phyloP scores from a whole-genome alignment of 768 basidiomycete genomes.

The Lactarius psammicola region DNA sequence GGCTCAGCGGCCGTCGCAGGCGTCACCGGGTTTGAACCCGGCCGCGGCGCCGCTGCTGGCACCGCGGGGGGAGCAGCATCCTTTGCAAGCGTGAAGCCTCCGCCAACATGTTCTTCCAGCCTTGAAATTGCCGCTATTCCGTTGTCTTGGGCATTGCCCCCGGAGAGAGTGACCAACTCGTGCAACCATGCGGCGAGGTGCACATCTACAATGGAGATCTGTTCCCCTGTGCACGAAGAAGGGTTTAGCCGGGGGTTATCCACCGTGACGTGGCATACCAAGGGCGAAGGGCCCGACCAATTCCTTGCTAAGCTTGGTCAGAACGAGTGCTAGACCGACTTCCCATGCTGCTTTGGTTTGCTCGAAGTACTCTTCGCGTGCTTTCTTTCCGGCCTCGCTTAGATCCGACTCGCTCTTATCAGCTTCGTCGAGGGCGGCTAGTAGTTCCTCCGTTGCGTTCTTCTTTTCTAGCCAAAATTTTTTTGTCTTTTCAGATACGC shows the following conservation, averaged over 20 bases:
- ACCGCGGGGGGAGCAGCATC: slow-evolving; percentile 6
- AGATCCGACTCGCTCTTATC: slow-evolving; percentile 42
- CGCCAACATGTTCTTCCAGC: slow-evolving; percentile 53
- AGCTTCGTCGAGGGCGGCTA: slow-evolving; percentile 48
- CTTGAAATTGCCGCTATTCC: slow-evolving; percentile 51
- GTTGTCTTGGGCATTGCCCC: slow-evolving; percentile 50
- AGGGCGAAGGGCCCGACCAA: slow-evolving; percentile 63
- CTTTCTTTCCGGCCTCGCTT: slow-evolving; percentile 39
- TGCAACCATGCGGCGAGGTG: slow-evolving; percentile 78
- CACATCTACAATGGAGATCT: slow-evolving; percentile 76
- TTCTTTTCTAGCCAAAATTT: slow-evolving; percentile 60
- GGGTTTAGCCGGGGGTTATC: neutral
- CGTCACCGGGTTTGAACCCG: slow-evolving; percentile 15
- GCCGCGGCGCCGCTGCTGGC: slow-evolving; percentile 29
- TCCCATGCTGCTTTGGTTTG: slow-evolving; percentile 56
- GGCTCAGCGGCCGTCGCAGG: neutral
- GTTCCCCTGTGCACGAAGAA: slow-evolving; percentile 59
- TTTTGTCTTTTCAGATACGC: slow-evolving; percentile 61
- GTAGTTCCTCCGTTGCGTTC: slow-evolving; percentile 42
- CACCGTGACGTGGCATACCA: slow-evolving; percentile 44
- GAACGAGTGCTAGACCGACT: slow-evolving; percentile 43
- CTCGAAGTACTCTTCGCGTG: slow-evolving; percentile 51
- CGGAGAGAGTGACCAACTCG: slow-evolving; percentile 55
- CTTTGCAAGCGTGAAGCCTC: slow-evolving; percentile 43
- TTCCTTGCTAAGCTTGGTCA: slow-evolving; percentile 52